These are phyloP conservation scores for Deuterostichococcus epilithicus DNA, from an alignment of 139 green algal genomes.

Conservation along the genomic window DNA sequence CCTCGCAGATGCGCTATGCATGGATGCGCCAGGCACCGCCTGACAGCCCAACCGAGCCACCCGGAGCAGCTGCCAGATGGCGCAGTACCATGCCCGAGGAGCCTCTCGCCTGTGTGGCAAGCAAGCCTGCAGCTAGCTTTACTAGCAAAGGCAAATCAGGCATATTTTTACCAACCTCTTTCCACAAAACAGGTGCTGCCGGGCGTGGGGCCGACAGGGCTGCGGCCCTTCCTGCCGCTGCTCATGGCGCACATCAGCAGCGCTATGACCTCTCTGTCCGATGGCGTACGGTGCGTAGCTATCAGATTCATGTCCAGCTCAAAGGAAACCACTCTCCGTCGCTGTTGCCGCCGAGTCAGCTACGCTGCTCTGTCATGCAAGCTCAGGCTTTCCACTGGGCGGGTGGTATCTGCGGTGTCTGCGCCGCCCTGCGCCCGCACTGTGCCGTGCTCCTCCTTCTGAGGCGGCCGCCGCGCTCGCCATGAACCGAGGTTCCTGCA, in stretches of 20 bases:
- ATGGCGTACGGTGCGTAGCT: conserved; percentile 14
- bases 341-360: not conserved
- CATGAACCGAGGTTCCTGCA: not conserved
- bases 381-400: not conserved
- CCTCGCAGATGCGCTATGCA: no score
- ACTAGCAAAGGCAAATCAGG: no score
- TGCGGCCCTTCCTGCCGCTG: conserved; percentile 74
- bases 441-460: not conserved
- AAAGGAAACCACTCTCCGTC: not conserved
- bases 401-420: not conserved
- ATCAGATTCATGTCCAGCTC: not conserved
- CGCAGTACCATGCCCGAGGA: no score
- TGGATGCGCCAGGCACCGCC: no score
- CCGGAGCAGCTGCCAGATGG: no score
- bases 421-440: not conserved
- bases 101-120: no score
- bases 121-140: no score
- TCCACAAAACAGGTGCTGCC: conserved; percentile 51
- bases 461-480: not conserved
- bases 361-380: not conserved
- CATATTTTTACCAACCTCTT: no score
- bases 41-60: no score
- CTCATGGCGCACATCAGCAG: conserved; percentile 77
- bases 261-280: conserved; percentile 57
- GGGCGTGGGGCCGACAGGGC: conserved; percentile 26